phyloP scores from a whole-genome alignment of 2,329 filamentous ascomycete species.

The Colletotrichum eleusines region DNA sequence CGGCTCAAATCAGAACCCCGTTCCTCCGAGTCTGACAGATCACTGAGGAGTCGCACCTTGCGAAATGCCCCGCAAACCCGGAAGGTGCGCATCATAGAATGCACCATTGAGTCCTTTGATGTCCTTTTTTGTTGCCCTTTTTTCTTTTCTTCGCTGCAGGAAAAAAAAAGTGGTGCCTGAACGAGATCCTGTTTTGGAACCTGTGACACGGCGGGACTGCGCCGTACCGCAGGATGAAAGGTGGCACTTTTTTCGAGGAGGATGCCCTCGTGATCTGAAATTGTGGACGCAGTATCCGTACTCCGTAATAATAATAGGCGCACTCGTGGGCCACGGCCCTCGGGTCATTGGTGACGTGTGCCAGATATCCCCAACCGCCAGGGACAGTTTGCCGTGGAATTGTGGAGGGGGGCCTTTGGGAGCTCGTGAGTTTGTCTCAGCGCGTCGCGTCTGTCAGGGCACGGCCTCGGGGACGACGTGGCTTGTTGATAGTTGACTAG shows the following conservation, averaged over 20 bases:
- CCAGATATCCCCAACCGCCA: constrained; percentile 6
- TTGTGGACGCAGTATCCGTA: too few species aligned
- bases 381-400: constrained; percentile 9
- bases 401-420: constrained; percentile 15
- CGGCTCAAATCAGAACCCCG: constrained; percentile 34
- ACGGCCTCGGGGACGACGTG: constrained; percentile 6
- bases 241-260: constrained; percentile 41
- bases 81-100: constrained; percentile 4
- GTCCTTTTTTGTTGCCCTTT: constrained; percentile 27
- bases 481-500: constrained; percentile 19
- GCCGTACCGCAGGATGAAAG: constrained; percentile 23
- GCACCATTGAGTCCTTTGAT: constrained; percentile 8
- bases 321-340: not conserved
- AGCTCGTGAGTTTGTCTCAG: constrained; percentile 24
- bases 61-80: not conserved
- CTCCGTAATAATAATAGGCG: too few species aligned
- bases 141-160: not conserved
- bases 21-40: constrained; percentile 18
- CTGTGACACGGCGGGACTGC: constrained; percentile 8
- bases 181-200: constrained; percentile 22
- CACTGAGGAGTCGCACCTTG: not conserved
- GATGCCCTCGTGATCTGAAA: constrained; percentile 36
- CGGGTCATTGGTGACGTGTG: constrained; percentile 15
- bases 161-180: constrained; percentile 19
- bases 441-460: constrained; percentile 33